Percentiles rank a stretch among this genome's conserved stretches.
Conservation (phyloP, 345 rosid species). For the Brassica incana region DNA sequence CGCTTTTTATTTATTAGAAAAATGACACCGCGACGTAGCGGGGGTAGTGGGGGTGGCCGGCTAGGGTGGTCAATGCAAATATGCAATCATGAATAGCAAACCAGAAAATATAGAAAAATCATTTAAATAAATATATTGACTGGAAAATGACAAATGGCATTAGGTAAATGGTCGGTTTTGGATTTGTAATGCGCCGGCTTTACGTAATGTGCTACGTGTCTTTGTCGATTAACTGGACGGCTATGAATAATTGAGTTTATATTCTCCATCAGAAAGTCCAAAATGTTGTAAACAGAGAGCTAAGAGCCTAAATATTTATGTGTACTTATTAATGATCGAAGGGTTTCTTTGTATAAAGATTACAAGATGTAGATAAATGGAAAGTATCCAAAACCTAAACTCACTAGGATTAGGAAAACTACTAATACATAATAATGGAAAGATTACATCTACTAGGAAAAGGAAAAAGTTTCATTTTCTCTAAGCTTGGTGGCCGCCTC, state of each 20-base stretch:
- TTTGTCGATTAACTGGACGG: background rate
- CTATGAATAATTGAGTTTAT: background rate
- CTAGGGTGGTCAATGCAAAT: background rate
- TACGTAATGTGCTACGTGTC: background rate
- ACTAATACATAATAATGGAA: too few relatives aligned
- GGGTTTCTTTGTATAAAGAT: too few relatives aligned
- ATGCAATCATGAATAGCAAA: background rate
- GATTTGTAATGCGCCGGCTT: constrained; percentile 11
- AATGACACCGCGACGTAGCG: background rate
- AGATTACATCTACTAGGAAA: too few relatives aligned
- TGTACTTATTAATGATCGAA: too few relatives aligned
- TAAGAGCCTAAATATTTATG: too few relatives aligned
- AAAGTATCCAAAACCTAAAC: too few relatives aligned
- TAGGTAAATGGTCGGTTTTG: constrained; percentile 1
- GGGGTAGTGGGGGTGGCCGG: background rate
- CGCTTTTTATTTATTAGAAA: background rate
- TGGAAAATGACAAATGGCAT: background rate
- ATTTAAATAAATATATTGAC: background rate
- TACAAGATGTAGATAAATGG: too few relatives aligned
- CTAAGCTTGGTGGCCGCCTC: too few relatives aligned
- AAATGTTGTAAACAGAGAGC: background rate
- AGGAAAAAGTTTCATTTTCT: too few relatives aligned
- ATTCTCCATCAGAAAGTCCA: background rate
- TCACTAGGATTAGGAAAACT: too few relatives aligned
- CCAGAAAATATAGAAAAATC: background rate